Percentiles rank a stretch among this genome's conserved stretches.
Evolutionary conservation across 177 flowering plant species (phyloP).

Genomic region (Vitis hybrid): DNA sequence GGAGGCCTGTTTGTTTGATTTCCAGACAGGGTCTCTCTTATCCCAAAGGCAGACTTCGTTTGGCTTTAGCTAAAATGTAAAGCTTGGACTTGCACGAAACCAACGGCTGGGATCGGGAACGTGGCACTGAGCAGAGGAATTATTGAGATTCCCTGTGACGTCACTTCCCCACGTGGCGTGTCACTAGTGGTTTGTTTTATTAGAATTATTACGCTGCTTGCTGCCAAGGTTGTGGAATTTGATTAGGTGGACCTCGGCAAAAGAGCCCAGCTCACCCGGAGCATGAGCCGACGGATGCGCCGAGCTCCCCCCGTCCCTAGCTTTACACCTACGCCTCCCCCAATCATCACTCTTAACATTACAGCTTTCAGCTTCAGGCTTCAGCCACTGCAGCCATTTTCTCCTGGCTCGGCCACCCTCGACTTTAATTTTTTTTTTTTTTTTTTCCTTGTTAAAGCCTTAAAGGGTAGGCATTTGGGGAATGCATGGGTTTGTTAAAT

Average conservation of each 20-base stretch:
- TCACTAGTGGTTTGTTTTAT: conserved; percentile 1
- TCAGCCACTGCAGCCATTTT: background rate
- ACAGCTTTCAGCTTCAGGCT: background rate
- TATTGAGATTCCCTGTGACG: conserved; percentile 13
- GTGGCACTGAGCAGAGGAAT: conserved; percentile 13
- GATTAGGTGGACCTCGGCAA: conserved; percentile 3
- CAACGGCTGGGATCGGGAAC: background rate
- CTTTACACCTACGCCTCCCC: conserved; percentile 13
- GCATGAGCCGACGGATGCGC: conserved; percentile 25
- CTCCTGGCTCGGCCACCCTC: conserved; percentile 1
- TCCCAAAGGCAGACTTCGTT: conserved; percentile 2
- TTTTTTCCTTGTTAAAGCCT: too few species aligned
- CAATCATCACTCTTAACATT: conserved; percentile 11
- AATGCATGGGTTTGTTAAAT: too few species aligned
- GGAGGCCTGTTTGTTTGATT: background rate
- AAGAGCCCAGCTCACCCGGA: conserved; percentile 1
- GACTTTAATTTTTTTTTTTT: background rate
- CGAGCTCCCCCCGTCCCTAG: conserved; percentile 11
- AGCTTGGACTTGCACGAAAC: conserved; percentile 3
- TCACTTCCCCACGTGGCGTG: conserved; percentile 11
- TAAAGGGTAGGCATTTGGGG: too few species aligned
- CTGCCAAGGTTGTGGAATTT: background rate
- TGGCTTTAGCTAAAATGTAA: background rate
- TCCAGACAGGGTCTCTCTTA: background rate
- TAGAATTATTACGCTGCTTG: background rate